phyloP scores from a whole-genome alignment of 2,329 filamentous ascomycete genomes.

The Hypoxylon sp. region DNA sequence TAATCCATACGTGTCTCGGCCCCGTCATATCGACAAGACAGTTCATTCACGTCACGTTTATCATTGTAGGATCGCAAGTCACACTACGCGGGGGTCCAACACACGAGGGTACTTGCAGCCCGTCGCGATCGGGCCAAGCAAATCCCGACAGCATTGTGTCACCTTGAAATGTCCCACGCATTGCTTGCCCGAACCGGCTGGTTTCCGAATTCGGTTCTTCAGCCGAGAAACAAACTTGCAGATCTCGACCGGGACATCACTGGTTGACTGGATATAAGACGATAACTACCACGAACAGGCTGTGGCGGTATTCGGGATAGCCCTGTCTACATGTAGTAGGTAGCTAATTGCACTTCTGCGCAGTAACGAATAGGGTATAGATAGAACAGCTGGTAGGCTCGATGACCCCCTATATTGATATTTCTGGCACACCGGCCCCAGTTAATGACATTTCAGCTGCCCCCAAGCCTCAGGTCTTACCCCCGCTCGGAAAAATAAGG shows the following conservation, averaged over 20 bases:
- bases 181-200: slow-evolving; percentile 24
- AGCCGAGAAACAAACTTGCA: slow-evolving; percentile 27
- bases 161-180: slow-evolving; percentile 29
- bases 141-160: slow-evolving; percentile 23
- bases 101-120: slow-evolving; percentile 22
- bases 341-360: slow-evolving; percentile 8
- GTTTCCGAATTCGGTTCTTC: slow-evolving; percentile 28
- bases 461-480: slow-evolving; percentile 4
- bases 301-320: slow-evolving; percentile 8
- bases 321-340: too few species aligned
- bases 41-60: too few species aligned
- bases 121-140: slow-evolving; percentile 4
- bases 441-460: slow-evolving; percentile 32
- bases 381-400: slow-evolving; percentile 16
- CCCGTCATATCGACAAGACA: too few species aligned
- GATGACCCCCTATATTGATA: slow-evolving; percentile 4
- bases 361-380: slow-evolving; percentile 13
- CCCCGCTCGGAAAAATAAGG: slow-evolving; percentile 29
- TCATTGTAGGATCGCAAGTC: too few species aligned
- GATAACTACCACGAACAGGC: slow-evolving; percentile 16
- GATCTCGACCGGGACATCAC: slow-evolving; percentile 9
- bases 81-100: slow-evolving; percentile 4
- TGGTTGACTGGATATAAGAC: background rate
- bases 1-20: slow-evolving; percentile 5
- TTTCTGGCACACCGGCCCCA: too few species aligned